Base-by-base conservation (phyloP, 768 basidiomycete species). In the Auricularia sp. region DNA sequence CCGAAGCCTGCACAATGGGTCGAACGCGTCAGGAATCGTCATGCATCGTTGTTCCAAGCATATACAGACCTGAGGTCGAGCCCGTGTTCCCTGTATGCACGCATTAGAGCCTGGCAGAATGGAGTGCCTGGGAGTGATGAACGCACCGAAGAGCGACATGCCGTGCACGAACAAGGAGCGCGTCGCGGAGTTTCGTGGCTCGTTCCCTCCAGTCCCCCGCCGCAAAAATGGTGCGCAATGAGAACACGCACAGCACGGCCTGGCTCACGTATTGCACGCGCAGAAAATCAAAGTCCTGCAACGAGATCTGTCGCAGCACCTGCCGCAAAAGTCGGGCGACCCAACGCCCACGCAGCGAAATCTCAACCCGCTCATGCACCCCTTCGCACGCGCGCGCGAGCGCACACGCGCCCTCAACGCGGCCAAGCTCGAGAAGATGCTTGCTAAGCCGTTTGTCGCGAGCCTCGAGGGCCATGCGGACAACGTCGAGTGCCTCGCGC, bases 391-490 rank as follows among this genome's bases (percentile, higher is more conserved):
- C 23, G 90, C 93, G 3, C 79, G 97, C 62, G 97, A 99, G 77
- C 91, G 96, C 42, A 94, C 86, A 21, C 86, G 97, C 65, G 97
- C 97, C 2, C 73, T 98, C 58, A 96, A 94, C 67, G 97, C 97
- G 2, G 90, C 89, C 14, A 99, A 99, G 78, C 91, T 99, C 82
- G 96, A 98, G 62, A 81, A 91, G 65, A 92, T 99, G 77, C 98
- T 98, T 72, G 87, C 97, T n/a, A 98, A 97, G 70, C 97, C 97
- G 0, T 98, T 98, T 70, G 80, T 99, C 16, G 91, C 84, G 43
- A 82, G 85, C 62, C 73, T 99, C 61, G 95, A 97, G 66, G 97
- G 97, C 1, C 97, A 98, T 74, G 80, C 90, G 44, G 95, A 98
- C 72, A 93, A 93, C 18, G 87, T 98, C n/a, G 95, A 97, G 75